A percentile compares a stretch with the other conserved stretches of the same genome.
phyloP scores from a whole-genome alignment of 371 early-diverging fungal species.

The Saksenaea oblongispora region DNA sequence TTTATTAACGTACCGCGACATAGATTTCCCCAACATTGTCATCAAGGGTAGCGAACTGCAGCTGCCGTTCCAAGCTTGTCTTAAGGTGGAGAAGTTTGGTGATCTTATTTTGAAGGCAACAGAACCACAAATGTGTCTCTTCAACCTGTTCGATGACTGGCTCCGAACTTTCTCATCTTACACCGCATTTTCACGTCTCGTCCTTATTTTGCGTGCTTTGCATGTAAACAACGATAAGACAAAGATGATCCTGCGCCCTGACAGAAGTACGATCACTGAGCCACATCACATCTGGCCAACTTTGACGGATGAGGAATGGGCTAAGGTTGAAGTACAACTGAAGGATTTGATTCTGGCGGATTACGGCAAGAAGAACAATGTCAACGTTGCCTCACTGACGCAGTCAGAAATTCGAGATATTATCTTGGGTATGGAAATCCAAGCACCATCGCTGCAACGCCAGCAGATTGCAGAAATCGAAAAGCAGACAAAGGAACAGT shows the following conservation, averaged over 20 bases:
- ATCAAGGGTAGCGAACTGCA: slow-evolving; percentile 97
- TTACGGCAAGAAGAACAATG: slow-evolving; percentile 98
- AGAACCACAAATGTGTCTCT: slow-evolving; percentile 92
- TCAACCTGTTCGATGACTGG: slow-evolving; percentile 96
- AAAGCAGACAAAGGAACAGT: slow-evolving; percentile 90
- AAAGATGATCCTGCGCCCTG: slow-evolving; percentile 93
- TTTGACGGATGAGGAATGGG: slow-evolving; percentile 97
- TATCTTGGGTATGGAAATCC: slow-evolving; percentile 99
- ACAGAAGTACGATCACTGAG: slow-evolving; percentile 91
- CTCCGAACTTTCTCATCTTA: slow-evolving; percentile 90
- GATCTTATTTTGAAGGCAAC: slow-evolving; percentile 96
- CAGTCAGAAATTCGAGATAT: slow-evolving; percentile 98
- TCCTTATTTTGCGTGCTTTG: slow-evolving; percentile 94
- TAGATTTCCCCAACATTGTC: slow-evolving; percentile 98
- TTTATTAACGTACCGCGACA: slow-evolving; percentile 17
- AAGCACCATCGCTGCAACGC: slow-evolving; percentile 95
- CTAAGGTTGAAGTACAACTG: slow-evolving; percentile 92
- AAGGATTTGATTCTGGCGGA: slow-evolving; percentile 98
- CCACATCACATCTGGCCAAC: slow-evolving; percentile 98
- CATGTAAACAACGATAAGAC: slow-evolving; percentile 97
- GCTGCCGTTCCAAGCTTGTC: slow-evolving; percentile 95
- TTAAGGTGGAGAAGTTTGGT: slow-evolving; percentile 98
- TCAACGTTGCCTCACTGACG: slow-evolving; percentile 95
- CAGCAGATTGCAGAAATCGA: slow-evolving; percentile 98
- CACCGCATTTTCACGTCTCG: slow-evolving; percentile 97